Base-by-base conservation (phyloP, 73 alveolate species). In the Symbiodinium natans region DNA sequence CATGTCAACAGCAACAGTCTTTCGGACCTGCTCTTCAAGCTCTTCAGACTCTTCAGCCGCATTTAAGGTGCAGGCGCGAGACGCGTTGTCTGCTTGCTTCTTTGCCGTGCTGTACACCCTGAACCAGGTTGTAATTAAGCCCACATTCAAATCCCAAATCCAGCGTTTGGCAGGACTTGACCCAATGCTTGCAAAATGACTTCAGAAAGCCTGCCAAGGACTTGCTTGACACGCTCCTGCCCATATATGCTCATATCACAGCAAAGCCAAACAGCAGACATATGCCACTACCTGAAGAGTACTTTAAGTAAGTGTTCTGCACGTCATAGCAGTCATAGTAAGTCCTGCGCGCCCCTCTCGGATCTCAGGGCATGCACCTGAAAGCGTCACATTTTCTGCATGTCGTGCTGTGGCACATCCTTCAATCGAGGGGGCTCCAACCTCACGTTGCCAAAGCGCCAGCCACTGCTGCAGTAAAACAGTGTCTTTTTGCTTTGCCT, bases 381-480 rank as follows among this genome's bases (percentile, higher is more conserved):
- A 6, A 15, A 63, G 0, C 68, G 17, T 21, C 13, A 52, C 68
- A 52, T 3, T 52, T 46, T 46, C 59, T n/a, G n/a, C n/a, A n/a
- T n/a, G n/a, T n/a, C n/a, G n/a, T 29, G 27, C 27, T 21, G 17
- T 9, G 42, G 52, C 33, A 36, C 52, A 10, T 0, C 4, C 2
- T 77, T n/a, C 52, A 33, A 77, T 33, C 9, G 9, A n/a, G n/a
- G 15, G 41, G 84, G 4, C 46, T 38, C 89, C 77, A 31, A 63
- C 93, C 93, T 84, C 46, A 31, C 77, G 46, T 33, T 84, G 52
- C 93, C 93, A 84, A 25, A 41, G 93, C 77, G 38, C 29, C 77
- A 84, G 93, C 93, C 93, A 84, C 75, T 84, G 93, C 75, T 84
- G 93, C 42, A 13, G 74, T 31, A 84, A 11, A 59, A 63, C 34